A percentile compares a stretch with the other conserved stretches of the same genome.
These are phyloP conservation scores for Penicillium oxalicum DNA, from an alignment of 2,329 filamentous ascomycete species.

Conservation along the genomic window DNA sequence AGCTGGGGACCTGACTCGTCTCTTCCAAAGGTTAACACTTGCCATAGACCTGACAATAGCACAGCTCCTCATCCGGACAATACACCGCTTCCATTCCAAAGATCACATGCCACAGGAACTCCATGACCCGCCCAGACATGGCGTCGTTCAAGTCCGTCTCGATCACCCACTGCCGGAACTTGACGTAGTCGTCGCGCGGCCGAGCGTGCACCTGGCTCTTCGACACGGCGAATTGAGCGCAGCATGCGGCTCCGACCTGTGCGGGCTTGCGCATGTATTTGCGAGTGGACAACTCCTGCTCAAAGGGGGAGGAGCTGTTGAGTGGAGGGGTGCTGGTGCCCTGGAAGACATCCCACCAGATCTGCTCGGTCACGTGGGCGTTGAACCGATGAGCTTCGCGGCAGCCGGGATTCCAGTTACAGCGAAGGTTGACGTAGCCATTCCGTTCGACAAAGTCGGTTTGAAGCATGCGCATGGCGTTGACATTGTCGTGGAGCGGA, in stretches of 20 bases:
- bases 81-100: constrained; percentile 40
- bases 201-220: constrained; percentile 47
- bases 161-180: constrained; percentile 56
- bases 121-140: constrained; percentile 55
- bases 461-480: constrained; percentile 46
- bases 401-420: constrained; percentile 55
- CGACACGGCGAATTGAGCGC: constrained; percentile 60
- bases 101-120: constrained; percentile 61
- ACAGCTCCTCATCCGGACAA: constrained; percentile 31
- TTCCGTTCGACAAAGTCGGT: constrained; percentile 47
- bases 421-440: constrained; percentile 58
- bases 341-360: constrained; percentile 35
- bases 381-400: constrained; percentile 29
- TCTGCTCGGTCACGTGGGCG: constrained; percentile 31
- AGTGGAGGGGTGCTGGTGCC: constrained; percentile 35
- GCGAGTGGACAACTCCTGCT: constrained; percentile 10
- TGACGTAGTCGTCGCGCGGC: constrained; percentile 49
- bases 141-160: constrained; percentile 50
- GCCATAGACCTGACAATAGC: constrained; percentile 35
- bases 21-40: constrained; percentile 19
- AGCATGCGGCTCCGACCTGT: constrained; percentile 54
- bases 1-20: too few relatives aligned
- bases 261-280: constrained; percentile 41
- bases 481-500: constrained; percentile 51
- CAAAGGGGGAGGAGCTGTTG: constrained; percentile 18